These are phyloP conservation scores for Vitis rotundifolia DNA, from an alignment of 164 flowering plant species.

Conservation along the genomic window DNA sequence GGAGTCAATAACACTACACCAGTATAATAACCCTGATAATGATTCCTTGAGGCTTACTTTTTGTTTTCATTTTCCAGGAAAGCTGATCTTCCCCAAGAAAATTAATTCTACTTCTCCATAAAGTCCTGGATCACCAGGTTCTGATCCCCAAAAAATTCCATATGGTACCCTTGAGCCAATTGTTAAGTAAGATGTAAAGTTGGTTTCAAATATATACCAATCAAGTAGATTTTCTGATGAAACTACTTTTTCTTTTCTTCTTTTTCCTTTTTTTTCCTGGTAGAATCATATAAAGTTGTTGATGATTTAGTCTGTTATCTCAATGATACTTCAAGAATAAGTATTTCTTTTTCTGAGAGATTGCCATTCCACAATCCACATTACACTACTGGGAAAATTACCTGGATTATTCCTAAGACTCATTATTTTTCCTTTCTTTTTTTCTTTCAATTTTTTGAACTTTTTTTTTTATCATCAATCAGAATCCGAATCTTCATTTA, in stretches of 20 bases:
- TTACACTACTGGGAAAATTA: too few species aligned
- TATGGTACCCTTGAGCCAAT: conserved; percentile 1
- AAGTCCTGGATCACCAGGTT: background rate
- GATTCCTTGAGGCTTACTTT: too few species aligned
- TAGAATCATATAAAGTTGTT: background rate
- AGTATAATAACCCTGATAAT: too few species aligned
- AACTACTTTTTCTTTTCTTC: background rate
- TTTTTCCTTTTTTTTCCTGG: background rate
- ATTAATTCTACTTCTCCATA: background rate
- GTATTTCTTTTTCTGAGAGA: too few species aligned
- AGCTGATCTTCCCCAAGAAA: background rate
- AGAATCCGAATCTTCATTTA: too few species aligned
- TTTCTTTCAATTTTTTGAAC: too few species aligned
- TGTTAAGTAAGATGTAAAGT: background rate
- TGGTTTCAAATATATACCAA: conserved; percentile 6
- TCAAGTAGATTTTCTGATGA: conserved; percentile 3
- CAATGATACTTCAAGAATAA: too few species aligned
- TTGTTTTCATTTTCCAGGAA: background rate
- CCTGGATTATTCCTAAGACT: too few species aligned
- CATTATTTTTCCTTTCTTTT: too few species aligned
- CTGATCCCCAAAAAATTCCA: conserved; percentile 8
- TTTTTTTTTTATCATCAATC: too few species aligned
- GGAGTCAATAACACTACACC: background rate
- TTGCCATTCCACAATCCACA: too few species aligned
- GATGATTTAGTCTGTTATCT: background rate